phyloP scores from a whole-genome alignment of 805 yeast genomes.

The Kodamaea nitidulidarum region DNA sequence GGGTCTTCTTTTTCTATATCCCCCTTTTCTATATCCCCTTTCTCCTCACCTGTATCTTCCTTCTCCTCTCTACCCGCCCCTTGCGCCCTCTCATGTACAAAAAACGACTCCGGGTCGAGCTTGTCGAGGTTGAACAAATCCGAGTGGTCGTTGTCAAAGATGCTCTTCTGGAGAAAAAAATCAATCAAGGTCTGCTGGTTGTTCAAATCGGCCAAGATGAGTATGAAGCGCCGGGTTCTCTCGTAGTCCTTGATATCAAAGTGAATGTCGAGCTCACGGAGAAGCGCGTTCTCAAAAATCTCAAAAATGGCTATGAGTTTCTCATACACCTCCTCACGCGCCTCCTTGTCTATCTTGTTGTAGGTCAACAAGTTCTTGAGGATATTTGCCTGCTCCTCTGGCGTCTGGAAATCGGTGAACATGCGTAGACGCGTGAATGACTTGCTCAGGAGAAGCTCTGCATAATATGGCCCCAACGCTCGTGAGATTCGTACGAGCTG shows the following conservation, averaged over 20 bases:
- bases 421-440: conserved; percentile 41
- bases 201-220: conserved; percentile 31
- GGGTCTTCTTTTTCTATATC: too few relatives aligned
- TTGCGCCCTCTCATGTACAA: conserved; percentile 6
- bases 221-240: conserved; percentile 32
- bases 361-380: conserved; percentile 39
- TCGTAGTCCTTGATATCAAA: conserved; percentile 45
- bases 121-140: conserved; percentile 28
- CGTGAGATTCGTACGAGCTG: conserved; percentile 38
- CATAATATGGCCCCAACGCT: conserved; percentile 41
- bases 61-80: too few relatives aligned
- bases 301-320: conserved; percentile 56
- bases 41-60: too few relatives aligned
- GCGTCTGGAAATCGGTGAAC: conserved; percentile 45
- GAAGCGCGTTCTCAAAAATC: conserved; percentile 65
- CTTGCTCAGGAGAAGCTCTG: conserved; percentile 40
- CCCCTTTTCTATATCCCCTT: too few relatives aligned
- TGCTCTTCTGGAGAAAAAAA: conserved; percentile 40
- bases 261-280: conserved; percentile 63
- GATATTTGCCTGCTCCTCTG: conserved; percentile 49
- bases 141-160: conserved; percentile 34
- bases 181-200: conserved; percentile 43
- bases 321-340: conserved; percentile 28
- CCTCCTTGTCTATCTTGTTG: conserved; percentile 32
- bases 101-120: conserved; percentile 23